phyloP scores from a whole-genome alignment of 192 early-diverging fungal genomes.

The Thamnidium elegans region DNA sequence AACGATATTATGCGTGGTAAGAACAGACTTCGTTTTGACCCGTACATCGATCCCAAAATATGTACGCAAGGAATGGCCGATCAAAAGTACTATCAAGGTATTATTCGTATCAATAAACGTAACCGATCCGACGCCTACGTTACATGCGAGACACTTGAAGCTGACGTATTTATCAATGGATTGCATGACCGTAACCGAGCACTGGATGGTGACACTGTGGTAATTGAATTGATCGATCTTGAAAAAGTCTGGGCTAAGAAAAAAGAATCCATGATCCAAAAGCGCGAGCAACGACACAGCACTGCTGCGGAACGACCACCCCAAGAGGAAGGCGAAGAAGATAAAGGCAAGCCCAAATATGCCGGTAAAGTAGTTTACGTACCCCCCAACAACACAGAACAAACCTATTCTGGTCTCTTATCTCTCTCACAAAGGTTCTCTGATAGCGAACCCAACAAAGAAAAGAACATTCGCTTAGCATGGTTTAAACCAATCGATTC shows the following conservation, averaged over 20 bases:
- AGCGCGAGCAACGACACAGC: conserved; percentile 40
- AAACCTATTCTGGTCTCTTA: neutral
- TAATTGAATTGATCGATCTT: conserved; percentile 58
- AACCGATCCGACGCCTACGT: conserved; percentile 84
- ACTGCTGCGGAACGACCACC: conserved; percentile 20
- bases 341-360: conserved; percentile 42
- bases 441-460: conserved; percentile 5
- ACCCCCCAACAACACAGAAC: conserved; percentile 27
- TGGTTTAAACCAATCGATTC: conserved; percentile 81
- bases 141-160: conserved; percentile 52
- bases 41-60: conserved; percentile 1
- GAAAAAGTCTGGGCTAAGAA: conserved; percentile 52
- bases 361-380: conserved; percentile 50
- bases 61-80: conserved; percentile 18
- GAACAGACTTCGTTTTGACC: conserved; percentile 4
- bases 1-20: conserved; percentile 7
- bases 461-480: conserved; percentile 36
- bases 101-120: conserved; percentile 79
- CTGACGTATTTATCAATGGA: conserved; percentile 71
- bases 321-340: conserved; percentile 38
- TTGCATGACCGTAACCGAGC: conserved; percentile 69
- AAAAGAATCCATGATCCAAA: conserved; percentile 31
- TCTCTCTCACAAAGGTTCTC: conserved; percentile 31
- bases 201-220: conserved; percentile 77
- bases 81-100: conserved; percentile 58